phyloP scores from a whole-genome alignment of 179 eudicot genomes.

The Drosera spatulata region DNA sequence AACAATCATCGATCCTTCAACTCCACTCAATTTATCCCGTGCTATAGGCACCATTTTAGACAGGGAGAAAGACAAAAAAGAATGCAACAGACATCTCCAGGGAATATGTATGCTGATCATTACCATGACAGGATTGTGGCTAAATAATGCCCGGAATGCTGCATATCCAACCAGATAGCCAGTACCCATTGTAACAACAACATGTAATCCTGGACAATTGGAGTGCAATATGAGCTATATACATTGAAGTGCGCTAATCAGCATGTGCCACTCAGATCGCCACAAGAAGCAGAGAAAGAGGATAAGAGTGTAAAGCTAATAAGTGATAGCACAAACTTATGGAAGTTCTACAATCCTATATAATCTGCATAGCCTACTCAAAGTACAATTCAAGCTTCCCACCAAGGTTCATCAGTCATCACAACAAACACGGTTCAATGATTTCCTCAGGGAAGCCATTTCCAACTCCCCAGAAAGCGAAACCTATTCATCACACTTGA shows the following conservation, averaged over 20 bases:
- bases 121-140: constrained; percentile 80
- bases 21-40: neutral
- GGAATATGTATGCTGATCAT: neutral
- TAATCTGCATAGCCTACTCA: too few relatives aligned
- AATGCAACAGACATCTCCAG: neutral
- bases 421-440: too few relatives aligned
- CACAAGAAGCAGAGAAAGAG: too few relatives aligned
- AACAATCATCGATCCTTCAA: neutral
- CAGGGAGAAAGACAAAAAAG: neutral
- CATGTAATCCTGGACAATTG: constrained; percentile 68
- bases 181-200: constrained; percentile 70
- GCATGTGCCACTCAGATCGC: too few relatives aligned
- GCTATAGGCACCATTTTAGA: neutral
- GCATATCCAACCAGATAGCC: constrained; percentile 80
- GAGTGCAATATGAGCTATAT: constrained; percentile 3
- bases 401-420: too few relatives aligned
- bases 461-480: too few relatives aligned
- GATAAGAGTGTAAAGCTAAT: too few relatives aligned
- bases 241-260: neutral
- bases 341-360: too few relatives aligned
- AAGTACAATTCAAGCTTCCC: too few relatives aligned
- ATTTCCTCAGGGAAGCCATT: too few relatives aligned
- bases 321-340: too few relatives aligned
- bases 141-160: constrained; percentile 83
- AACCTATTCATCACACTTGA: too few relatives aligned